phyloP scores from a whole-genome alignment of 2,329 filamentous ascomycete species.

The Verticillium isaacii region DNA sequence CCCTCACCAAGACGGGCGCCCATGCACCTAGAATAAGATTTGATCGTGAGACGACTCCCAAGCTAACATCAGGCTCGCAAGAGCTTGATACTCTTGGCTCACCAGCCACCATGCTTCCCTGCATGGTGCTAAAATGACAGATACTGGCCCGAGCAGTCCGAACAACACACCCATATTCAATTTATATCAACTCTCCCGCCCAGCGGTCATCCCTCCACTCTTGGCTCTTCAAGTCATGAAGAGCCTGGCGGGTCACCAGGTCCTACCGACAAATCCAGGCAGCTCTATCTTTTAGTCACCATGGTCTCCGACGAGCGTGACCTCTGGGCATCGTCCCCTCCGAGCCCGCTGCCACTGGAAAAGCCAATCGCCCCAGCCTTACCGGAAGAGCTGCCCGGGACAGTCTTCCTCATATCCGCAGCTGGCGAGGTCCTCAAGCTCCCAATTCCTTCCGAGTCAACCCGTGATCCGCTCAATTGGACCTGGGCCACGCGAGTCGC shows the following conservation, averaged over 20 bases:
- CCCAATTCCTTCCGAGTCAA: slow-evolving; percentile 25
- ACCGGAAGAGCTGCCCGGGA: slow-evolving; percentile 15
- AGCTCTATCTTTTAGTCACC: background rate
- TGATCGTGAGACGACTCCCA: background rate
- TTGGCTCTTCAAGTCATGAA: background rate
- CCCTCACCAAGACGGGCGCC: background rate
- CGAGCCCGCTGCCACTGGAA: background rate
- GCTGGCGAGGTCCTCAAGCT: slow-evolving; percentile 23
- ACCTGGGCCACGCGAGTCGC: slow-evolving; percentile 12
- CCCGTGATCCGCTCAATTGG: slow-evolving; percentile 24
- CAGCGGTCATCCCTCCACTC: background rate
- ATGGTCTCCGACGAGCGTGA: background rate
- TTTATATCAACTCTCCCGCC: background rate
- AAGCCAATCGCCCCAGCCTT: background rate
- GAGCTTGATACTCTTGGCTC: background rate
- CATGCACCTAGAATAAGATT: background rate
- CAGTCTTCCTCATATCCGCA: slow-evolving; percentile 25
- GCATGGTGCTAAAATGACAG: background rate
- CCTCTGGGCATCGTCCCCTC: background rate
- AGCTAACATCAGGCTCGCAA: background rate
- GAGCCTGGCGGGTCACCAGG: background rate
- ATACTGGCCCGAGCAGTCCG: background rate
- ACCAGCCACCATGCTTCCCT: background rate
- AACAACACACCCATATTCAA: background rate
- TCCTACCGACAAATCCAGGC: background rate